Base-by-base conservation (phyloP, 2,329 filamentous ascomycete species). In the Pestalotiopsis sp. region DNA sequence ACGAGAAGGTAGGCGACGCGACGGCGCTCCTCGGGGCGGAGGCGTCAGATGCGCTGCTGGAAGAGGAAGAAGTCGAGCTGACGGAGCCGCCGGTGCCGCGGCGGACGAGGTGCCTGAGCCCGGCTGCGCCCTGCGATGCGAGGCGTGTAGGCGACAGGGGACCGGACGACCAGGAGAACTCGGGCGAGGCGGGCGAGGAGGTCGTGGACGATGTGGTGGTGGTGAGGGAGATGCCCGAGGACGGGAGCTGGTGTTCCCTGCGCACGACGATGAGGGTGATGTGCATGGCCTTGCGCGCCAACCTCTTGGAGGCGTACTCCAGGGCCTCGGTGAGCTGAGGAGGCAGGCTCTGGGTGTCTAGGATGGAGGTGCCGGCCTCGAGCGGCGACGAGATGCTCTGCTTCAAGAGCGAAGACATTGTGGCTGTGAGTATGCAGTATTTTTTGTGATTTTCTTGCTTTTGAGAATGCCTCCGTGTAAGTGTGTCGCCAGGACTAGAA, bases 311-410 rank as follows among this genome's bases (percentile, higher is more conserved):
- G 14, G 83, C 81, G 72, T 89, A 88, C 68, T 89, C 87, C 38
- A 91, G 82, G 30, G 87, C 87, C 4, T 82, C 81, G 11, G 78
- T 82, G 66, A 90, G 75, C 57, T 83, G 80, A n/a, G 82, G 77
- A 1, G 88, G 88, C n/a, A 91, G 81, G 68, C 85, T 83, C 70
- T 88, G 83, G 40, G 81, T 80, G 72, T 89, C 86, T 68, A 89
- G 83, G 66, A 90, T 80, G 22, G 88, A 90, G 56, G 81, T 80
- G 20, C 88, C 88, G 35, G 88, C 88, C 81, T 90, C 89, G 67
- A 91, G 83, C 14, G 89, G 88, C 63, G 87, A 85, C 1, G 88
- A 90, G 73, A 91, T 91, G 67, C 80, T 81, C 66, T 83, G 80
- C 78, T 88, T 90, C 57, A 66, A 35, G 74, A 86, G 80, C 52